Conservation (phyloP, 2,329 filamentous ascomycete species). For the Mariannaea elegans region DNA sequence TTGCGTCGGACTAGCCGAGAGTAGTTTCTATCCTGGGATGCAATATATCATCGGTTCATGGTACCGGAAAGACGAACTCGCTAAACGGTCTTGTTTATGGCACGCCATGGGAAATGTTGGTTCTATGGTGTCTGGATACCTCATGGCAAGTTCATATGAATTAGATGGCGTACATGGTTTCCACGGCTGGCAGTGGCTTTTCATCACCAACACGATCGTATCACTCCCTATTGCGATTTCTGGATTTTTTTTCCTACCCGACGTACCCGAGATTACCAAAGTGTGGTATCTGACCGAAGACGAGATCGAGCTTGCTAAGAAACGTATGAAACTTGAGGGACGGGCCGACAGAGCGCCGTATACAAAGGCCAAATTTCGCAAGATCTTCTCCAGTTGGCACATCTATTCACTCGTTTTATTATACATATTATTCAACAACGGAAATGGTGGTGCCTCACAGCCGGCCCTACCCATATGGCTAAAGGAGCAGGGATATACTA, state of each 20-base stretch:
- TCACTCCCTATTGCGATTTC: conserved; percentile 43
- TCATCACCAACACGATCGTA: conserved; percentile 47
- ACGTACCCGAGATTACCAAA: conserved; percentile 37
- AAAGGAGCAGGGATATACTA: conserved; percentile 51
- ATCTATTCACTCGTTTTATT: conserved; percentile 66
- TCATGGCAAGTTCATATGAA: conserved; percentile 51
- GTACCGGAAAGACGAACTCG: conserved; percentile 54
- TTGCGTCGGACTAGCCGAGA: conserved; percentile 51
- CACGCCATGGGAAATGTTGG: conserved; percentile 42
- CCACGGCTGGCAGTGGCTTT: conserved; percentile 55
- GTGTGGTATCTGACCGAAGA: conserved; percentile 39
- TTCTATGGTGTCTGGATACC: conserved; percentile 39
- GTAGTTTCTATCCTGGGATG: conserved; percentile 48
- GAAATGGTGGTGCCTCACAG: conserved; percentile 53
- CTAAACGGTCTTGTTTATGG: conserved; percentile 52
- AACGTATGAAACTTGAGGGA: conserved; percentile 50
- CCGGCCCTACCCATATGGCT: conserved; percentile 64
- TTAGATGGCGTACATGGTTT: conserved; percentile 51
- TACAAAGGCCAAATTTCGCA: conserved; percentile 60
- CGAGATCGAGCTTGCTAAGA: conserved; percentile 39
- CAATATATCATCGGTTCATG: conserved; percentile 52
- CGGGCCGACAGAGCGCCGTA: conserved; percentile 51
- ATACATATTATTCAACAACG: conserved; percentile 74
- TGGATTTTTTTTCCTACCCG: conserved; percentile 44
- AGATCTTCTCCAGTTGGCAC: conserved; percentile 71